These are phyloP conservation scores for Leccinum uliginosum DNA, from an alignment of 768 basidiomycete genomes.

Conservation along the genomic window DNA sequence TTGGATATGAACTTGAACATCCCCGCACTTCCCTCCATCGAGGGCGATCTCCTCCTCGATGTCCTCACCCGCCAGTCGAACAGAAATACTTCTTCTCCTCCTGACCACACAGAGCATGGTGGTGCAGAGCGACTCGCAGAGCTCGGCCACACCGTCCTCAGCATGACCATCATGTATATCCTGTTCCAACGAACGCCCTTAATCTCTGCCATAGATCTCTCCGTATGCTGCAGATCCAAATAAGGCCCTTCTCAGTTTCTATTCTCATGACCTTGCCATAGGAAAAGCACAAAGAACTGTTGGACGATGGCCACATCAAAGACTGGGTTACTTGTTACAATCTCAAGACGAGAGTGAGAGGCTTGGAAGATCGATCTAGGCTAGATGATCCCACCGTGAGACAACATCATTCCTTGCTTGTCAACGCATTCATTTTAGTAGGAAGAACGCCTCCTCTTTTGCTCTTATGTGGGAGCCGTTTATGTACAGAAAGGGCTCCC, in stretches of 20 bases:
- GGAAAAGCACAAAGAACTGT: conserved; percentile 25
- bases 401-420: neutral
- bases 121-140: conserved; percentile 56
- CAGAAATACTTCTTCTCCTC: conserved; percentile 24
- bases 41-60: conserved; percentile 55
- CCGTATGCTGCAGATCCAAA: conserved; percentile 31
- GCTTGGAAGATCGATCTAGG: conserved; percentile 33
- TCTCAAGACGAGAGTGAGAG: conserved; percentile 51
- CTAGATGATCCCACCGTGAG: conserved; percentile 37
- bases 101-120: conserved; percentile 46
- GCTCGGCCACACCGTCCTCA: conserved; percentile 51
- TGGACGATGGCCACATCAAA: conserved; percentile 39
- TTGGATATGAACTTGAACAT: conserved; percentile 24
- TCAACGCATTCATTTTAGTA: conserved; percentile 23
- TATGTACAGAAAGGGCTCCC: conserved; percentile 52
- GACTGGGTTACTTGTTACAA: conserved; percentile 50
- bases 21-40: conserved; percentile 53
- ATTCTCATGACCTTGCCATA: conserved; percentile 7
- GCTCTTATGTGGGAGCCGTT: conserved; percentile 64
- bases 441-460: conserved; percentile 55
- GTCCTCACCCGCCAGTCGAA: conserved; percentile 50
- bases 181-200: conserved; percentile 45
- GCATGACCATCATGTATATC: conserved; percentile 48
- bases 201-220: conserved; percentile 38
- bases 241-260: neutral